Evolutionary conservation across 2,329 filamentous ascomycete genomes (phyloP), one percentile per base, ranked within the genome.

Genomic region (Aulographum hederae): DNA sequence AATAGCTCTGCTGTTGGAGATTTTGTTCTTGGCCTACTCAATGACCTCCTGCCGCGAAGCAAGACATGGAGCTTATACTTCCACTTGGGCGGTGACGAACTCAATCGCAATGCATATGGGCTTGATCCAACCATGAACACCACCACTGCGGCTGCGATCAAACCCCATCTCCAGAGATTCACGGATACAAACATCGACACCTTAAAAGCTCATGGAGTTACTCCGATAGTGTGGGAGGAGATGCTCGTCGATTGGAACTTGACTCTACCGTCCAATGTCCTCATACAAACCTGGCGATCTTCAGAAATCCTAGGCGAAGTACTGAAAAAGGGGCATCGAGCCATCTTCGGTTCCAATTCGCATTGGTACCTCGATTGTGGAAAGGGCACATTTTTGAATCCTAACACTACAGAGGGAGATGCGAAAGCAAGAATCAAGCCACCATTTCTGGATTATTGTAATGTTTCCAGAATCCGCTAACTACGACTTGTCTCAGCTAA

Each of bases 321-420:
- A 26, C 70, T 72, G 0, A 54, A 52, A 18, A 58, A 60, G 33
- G 81, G 81, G 8, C 66, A 78, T 53, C 72, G 76, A 50, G 76
- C 73, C 6, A 66, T 89, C 32, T 71, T 69, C 41, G 81, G 78
- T 39, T 73, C 79, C 53, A 84, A 78, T 52, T 71, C 79, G 41
- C 78, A 65, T 49, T 86, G 77, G 73, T 85, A 85, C 46, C 73
- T 89, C 32, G 80, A 89, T 56, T 89, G 81, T 47, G 80, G 81
- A 18, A 67, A 76, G 39, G 81, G 81, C 26, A 67, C n/a, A n/a
- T n/a, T n/a, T n/a, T n/a, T n/a, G n/a, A n/a, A n/a, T n/a, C n/a
- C n/a, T n/a, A n/a, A n/a, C n/a, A n/a, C n/a, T n/a, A n/a, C n/a
- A n/a, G n/a, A n/a, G n/a, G n/a, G n/a, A n/a, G n/a, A n/a, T n/a